Base-by-base conservation (phyloP, 192 early-diverging fungal species). In the Rhizophagus clarus region DNA sequence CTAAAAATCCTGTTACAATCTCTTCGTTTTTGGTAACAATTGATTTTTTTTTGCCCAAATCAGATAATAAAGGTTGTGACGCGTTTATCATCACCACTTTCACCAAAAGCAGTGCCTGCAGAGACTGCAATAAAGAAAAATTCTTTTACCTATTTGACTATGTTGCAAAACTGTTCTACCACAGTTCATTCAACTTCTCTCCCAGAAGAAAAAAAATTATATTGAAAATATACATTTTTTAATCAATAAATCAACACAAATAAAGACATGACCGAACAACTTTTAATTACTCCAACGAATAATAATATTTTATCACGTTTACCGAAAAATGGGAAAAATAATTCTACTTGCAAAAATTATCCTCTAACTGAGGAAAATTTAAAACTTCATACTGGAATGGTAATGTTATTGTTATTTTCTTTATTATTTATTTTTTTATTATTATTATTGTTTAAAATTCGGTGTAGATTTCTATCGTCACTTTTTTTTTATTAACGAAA, bases 341-440 rank as follows among this genome's bases (percentile, higher is more conserved):
- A 29, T 12, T 8, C 31, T 40, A 70, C 28, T 70, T 20, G 9
- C 10, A 72, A 72, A n/a, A 11, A 32, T 56, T 56, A 26, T 61
- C 11, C 74, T 6, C 32, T 75, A 12, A 75, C 49, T 2, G 74
- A 75, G 8, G 74, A 75, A 29, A 75, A 75, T 28, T 61, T 75
- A 34, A 75, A 75, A 20, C 26, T 61, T 32, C 74, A 75, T 60
- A 75, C 51, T 20, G 34, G 28, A 8, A 61, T 75, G 74, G 74
- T 75, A n/a, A 75, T 60, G 45, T 34, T 75, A 2, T 29, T 17
- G 8, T 61, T 61, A 1, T 15, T 75, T 31, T 29, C 17, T 26
- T 15, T 61, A n/a, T 74, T 61, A 34, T 31, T 34, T 61, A 60
- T 6, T 15, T 22, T 12, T 26, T 20, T 61, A 75, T 22, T 61